Base-by-base conservation (phyloP, 2,329 filamentous ascomycete species). In the Exophiala lecanii-corni region DNA sequence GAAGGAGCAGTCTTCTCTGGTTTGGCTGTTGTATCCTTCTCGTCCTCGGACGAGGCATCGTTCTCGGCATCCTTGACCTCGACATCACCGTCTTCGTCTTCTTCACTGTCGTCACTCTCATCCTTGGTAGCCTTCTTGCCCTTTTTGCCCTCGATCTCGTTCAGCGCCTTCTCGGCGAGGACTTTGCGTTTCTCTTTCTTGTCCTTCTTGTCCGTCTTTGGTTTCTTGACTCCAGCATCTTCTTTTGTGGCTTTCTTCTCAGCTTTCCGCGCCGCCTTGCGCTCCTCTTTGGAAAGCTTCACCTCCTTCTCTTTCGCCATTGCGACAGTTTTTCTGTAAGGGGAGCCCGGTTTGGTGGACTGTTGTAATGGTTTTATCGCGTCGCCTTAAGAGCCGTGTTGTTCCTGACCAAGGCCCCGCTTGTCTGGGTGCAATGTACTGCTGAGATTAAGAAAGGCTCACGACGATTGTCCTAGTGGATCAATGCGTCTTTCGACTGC, bases 161-260 rank as follows among this genome's bases (percentile, higher is more conserved):
- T 47, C 26, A 55, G 23, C 21, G 48, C 45, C 39, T 54, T 56
- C 41, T 54, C 49, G 4, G 47, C 51, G 3, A 55, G 44, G 13
- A 38, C 50, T 39, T 54, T 51, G 9, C 48, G 47, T 39, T 54
- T 52, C 31, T 69, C 64, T 57, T 71, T 71, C 59, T 71, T 69
- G 34, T 61, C 58, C 61, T 70, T 70, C 62, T 70, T 69, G 51
- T 70, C 64, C 58, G 66, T 62, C 59, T 71, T 73, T 35, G 23
- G 13, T 31, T 54, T 55, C 18, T 45, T 51, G n/a, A 47, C 43
- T 12, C 47, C 46, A 9, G 48, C 35, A 3, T 40, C 30, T 9
- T 43, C 39, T 25, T 51, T 50, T 3, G 23, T 36, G 13, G 49
- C 43, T 26, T 69, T 62, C 58, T 71, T 71, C 56, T 69, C 68